Evolutionary conservation across 306 rosid species (phyloP).

Genomic region (Sphenostylis stenocarpa): DNA sequence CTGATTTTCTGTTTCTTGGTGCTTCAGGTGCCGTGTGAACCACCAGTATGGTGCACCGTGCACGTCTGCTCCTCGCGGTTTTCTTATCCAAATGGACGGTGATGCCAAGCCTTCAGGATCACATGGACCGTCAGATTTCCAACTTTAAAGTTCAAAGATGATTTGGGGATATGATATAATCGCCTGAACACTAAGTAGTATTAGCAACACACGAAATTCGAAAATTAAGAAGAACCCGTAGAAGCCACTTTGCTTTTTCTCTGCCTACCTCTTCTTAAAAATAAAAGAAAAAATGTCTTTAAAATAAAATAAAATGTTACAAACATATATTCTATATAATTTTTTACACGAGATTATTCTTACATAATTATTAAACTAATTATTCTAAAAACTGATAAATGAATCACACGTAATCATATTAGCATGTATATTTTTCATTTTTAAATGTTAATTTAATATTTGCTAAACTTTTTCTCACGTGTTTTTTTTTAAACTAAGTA

Average conservation of each 20-base stretch:
- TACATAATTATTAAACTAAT: neutral
- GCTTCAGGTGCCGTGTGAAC: constrained; percentile 38
- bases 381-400: neutral
- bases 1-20: constrained; percentile 34
- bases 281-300: neutral
- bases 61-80: neutral
- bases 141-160: neutral
- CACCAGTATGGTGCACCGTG: constrained; percentile 37
- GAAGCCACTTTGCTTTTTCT: neutral
- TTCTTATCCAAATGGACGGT: constrained; percentile 27
- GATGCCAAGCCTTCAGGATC: constrained; percentile 27
- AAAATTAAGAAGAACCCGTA: neutral
- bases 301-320: neutral
- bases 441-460: neutral
- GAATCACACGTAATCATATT: too few relatives aligned
- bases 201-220: neutral
- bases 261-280: neutral
- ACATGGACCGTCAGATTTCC: constrained; percentile 27
- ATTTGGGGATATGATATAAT: neutral
- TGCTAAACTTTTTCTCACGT: neutral
- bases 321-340: neutral
- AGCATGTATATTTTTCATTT: too few relatives aligned
- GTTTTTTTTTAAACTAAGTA: too few relatives aligned
- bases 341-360: neutral
- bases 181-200: neutral